Conservation (phyloP, 148 eudicot species). For the Mesembryanthemum crystallinum region DNA sequence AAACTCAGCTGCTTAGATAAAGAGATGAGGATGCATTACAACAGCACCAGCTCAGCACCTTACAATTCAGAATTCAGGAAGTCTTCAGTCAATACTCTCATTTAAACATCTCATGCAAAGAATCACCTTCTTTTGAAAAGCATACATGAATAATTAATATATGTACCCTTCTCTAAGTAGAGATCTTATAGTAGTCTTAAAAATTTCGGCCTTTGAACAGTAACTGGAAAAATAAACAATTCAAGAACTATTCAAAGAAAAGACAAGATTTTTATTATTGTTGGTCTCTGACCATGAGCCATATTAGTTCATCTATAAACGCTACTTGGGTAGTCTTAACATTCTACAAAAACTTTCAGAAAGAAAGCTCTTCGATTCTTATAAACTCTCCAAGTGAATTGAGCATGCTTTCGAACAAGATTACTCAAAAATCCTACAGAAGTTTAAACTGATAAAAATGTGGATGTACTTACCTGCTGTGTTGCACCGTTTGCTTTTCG, state of each 20-base stretch:
- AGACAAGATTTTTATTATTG: background rate
- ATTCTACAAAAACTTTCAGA: background rate
- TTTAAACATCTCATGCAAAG: background rate
- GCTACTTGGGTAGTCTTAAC: background rate
- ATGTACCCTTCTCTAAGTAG: background rate
- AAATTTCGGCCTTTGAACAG: background rate
- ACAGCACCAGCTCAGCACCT: background rate
- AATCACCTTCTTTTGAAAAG: background rate
- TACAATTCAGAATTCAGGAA: background rate
- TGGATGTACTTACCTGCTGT: constrained; percentile 28
- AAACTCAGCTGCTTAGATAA: background rate
- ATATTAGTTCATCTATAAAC: background rate
- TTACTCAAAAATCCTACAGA: background rate
- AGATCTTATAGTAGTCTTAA: background rate
- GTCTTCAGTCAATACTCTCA: background rate
- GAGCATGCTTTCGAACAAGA: constrained; percentile 3
- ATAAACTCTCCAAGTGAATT: background rate
- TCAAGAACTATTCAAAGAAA: background rate
- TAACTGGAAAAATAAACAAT: background rate
- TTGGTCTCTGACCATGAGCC: background rate
- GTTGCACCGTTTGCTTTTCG: constrained; percentile 24
- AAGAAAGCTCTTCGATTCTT: background rate
- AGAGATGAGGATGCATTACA: too few relatives aligned
- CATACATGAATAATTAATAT: background rate
- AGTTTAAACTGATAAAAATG: background rate